A percentile compares a stretch with the other conserved stretches of the same genome.
These are phyloP conservation scores for Geosmithia putterillii DNA, from an alignment of 2,329 filamentous ascomycete genomes.

Conservation along the genomic window DNA sequence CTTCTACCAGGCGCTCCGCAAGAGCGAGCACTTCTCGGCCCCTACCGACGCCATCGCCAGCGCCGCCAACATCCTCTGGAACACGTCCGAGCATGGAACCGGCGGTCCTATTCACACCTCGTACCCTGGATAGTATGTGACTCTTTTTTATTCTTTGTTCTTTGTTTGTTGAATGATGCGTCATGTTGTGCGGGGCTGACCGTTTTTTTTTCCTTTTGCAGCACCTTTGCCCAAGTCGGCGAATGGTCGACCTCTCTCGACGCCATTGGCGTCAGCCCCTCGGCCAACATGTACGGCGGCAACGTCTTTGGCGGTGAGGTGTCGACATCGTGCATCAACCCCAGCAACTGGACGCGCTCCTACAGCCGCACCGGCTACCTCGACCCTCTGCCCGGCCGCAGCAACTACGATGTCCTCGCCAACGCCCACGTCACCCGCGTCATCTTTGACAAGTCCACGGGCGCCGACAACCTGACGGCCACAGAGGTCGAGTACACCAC, in stretches of 20 bases:
- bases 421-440: conserved; percentile 32
- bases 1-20: conserved; percentile 16
- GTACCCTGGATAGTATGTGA: not conserved
- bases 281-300: not conserved
- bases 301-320: not conserved
- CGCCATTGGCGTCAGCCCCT: not conserved
- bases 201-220: not conserved
- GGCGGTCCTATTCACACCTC: not conserved
- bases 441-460: conserved; percentile 22
- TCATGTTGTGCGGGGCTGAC: not conserved
- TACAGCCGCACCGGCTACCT: conserved; percentile 11
- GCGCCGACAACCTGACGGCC: conserved; percentile 23
- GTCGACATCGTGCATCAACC: conserved; percentile 9
- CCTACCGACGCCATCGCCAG: not conserved
- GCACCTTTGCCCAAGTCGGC: not conserved
- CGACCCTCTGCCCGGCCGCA: conserved; percentile 8
- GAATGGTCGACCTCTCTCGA: not conserved
- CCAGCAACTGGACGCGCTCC: conserved; percentile 10
- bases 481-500: conserved; percentile 30
- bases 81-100: not conserved
- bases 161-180: too few species aligned
- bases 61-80: not conserved
- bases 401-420: conserved; percentile 29
- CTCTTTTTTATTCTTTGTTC: not conserved
- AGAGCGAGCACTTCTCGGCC: conserved; percentile 12